Conservation (phyloP, 2,329 filamentous ascomycete genomes). For the Hortaea werneckii region DNA sequence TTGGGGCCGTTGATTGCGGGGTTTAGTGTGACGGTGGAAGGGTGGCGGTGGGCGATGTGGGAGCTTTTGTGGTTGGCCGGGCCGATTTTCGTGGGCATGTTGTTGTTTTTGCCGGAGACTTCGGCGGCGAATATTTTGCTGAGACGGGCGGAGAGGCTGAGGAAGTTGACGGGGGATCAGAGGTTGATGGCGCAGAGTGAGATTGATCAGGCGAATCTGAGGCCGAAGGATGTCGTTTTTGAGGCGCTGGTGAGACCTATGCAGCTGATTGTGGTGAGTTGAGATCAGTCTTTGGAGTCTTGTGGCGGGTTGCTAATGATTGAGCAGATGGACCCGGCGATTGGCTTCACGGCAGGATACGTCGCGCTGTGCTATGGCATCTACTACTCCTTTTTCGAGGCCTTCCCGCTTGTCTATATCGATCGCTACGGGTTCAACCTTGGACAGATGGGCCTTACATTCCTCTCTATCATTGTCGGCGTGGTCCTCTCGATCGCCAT, state of each 20-base stretch:
- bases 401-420: constrained; percentile 32
- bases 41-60: constrained; percentile 56
- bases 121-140: constrained; percentile 49
- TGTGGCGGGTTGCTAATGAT: too few species aligned
- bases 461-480: constrained; percentile 25
- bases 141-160: constrained; percentile 49
- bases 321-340: constrained; percentile 20
- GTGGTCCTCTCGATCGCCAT: constrained; percentile 15
- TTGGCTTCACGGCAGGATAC: constrained; percentile 25
- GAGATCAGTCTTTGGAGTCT: constrained; percentile 9
- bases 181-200: constrained; percentile 51
- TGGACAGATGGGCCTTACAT: constrained; percentile 25
- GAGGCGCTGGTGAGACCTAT: constrained; percentile 44
- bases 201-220: constrained; percentile 49
- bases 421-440: constrained; percentile 31
- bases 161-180: constrained; percentile 51
- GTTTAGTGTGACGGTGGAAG: constrained; percentile 47
- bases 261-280: constrained; percentile 18
- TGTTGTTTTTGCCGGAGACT: constrained; percentile 51
- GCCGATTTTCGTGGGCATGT: constrained; percentile 51
- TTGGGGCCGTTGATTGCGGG: constrained; percentile 53
- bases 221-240: constrained; percentile 36
- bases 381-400: constrained; percentile 27
- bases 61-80: constrained; percentile 54
- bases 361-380: constrained; percentile 25